A percentile compares a stretch with the other conserved stretches of the same genome.
These are phyloP conservation scores for Eleusine coracana DNA, from an alignment of 176 grass and related monocot genomes.

Conservation along the genomic window DNA sequence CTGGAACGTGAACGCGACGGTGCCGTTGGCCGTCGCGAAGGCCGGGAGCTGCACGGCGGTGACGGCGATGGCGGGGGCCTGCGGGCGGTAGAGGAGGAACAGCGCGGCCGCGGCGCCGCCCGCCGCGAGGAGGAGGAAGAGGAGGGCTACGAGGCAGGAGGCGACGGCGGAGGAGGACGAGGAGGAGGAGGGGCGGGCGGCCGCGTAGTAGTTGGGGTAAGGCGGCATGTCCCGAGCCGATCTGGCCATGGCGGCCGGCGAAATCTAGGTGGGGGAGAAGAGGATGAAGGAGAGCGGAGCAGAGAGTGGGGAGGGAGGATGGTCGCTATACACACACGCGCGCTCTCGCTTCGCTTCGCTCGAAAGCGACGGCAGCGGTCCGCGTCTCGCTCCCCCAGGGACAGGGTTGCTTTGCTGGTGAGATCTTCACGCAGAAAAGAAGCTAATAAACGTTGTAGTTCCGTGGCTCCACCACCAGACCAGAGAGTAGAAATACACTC, in stretches of 20 bases:
- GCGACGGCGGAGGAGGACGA: constrained; percentile 51
- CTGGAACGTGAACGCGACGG: constrained; percentile 70
- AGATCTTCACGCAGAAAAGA: no score
- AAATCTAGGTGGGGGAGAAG: not conserved
- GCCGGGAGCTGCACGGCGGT: constrained; percentile 63
- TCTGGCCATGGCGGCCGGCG: constrained; percentile 39
- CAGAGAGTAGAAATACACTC: no score
- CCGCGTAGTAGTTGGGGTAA: constrained; percentile 21
- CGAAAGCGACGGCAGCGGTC: constrained; percentile 25
- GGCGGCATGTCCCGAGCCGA: constrained; percentile 36
- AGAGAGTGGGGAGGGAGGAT: not conserved
- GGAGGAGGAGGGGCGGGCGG: constrained; percentile 33
- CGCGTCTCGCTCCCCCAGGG: not conserved
- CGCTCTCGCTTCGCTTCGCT: not conserved
- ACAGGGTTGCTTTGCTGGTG: not conserved
- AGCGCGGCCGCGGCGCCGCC: constrained; percentile 43
- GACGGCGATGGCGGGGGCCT: constrained; percentile 60
- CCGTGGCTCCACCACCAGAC: no score
- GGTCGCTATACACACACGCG: not conserved
- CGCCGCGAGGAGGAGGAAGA: constrained; percentile 61
- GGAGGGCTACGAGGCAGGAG: constrained; percentile 55
- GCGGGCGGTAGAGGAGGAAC: constrained; percentile 72
- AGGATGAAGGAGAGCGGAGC: not conserved
- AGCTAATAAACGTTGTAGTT: no score
- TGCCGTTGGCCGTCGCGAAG: constrained; percentile 64